phyloP scores from a whole-genome alignment of 2,329 filamentous ascomycete genomes.

The Diaporthe vaccinii region DNA sequence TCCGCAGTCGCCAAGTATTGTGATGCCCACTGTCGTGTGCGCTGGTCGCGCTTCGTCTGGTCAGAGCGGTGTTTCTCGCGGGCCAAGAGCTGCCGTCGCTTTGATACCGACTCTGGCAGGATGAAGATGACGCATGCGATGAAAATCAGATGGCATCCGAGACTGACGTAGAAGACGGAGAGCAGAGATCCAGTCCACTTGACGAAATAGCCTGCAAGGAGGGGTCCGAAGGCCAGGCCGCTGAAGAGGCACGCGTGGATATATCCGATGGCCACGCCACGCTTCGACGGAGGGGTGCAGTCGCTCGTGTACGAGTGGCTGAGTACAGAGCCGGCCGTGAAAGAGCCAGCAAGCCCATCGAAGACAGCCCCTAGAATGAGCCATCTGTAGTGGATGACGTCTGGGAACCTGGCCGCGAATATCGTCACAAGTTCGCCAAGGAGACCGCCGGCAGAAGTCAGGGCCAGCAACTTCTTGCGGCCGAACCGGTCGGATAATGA shows the following conservation, averaged over 20 bases:
- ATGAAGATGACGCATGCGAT: conserved; percentile 78
- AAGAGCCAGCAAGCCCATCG: conserved; percentile 90
- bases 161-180: conserved; percentile 85
- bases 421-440: conserved; percentile 82
- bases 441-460: conserved; percentile 82
- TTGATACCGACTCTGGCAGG: conserved; percentile 87
- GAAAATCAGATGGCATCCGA: conserved; percentile 81
- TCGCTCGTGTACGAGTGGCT: conserved; percentile 91
- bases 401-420: conserved; percentile 80
- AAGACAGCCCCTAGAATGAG: conserved; percentile 81
- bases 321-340: conserved; percentile 83
- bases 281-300: conserved; percentile 83
- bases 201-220: conserved; percentile 85
- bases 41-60: conserved; percentile 54
- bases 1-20: conserved; percentile 42
- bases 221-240: conserved; percentile 89
- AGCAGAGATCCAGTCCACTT: conserved; percentile 81
- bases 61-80: conserved; percentile 74
- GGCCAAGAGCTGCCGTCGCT: conserved; percentile 77
- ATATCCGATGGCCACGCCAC: conserved; percentile 88
- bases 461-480: conserved; percentile 78
- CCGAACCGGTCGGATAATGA: conserved; percentile 90
- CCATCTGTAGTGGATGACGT: conserved; percentile 81
- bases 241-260: conserved; percentile 90
- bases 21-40: conserved; percentile 40